phyloP scores from a whole-genome alignment of 495 filamentous ascomycete genomes.

The Articulospora tetracladia region DNA sequence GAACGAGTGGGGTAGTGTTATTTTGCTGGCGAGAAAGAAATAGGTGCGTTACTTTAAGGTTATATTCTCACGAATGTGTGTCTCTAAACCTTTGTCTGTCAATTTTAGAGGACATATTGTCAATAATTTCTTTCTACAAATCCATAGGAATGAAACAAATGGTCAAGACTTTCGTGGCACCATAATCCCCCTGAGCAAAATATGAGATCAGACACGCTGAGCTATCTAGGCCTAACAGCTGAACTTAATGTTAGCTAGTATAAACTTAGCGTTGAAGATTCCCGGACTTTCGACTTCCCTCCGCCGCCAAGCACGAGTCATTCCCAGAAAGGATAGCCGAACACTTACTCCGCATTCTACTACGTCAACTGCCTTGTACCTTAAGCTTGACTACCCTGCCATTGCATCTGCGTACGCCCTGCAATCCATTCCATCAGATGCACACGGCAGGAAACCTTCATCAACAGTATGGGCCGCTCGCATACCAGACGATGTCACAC shows the following conservation, averaged over 20 bases:
- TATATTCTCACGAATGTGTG: neutral
- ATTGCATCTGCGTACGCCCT: too few relatives aligned
- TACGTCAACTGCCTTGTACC: too few relatives aligned
- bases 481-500: neutral
- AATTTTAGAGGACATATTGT: too few relatives aligned
- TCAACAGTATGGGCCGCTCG: neutral
- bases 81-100: too few relatives aligned
- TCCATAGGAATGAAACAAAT: neutral
- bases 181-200: too few relatives aligned
- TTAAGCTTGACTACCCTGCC: too few relatives aligned
- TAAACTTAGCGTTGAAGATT: too few relatives aligned
- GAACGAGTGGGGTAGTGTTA: slow-evolving; percentile 51
- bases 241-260: too few relatives aligned
- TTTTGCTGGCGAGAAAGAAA: slow-evolving; percentile 48
- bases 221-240: too few relatives aligned
- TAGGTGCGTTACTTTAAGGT: slow-evolving; percentile 10
- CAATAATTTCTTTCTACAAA: neutral
- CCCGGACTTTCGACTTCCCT: too few relatives aligned
- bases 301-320: neutral
- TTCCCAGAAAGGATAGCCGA: neutral
- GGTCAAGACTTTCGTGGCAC: too few relatives aligned
- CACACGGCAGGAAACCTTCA: neutral
- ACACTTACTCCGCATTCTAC: neutral
- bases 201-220: too few relatives aligned
- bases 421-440: neutral